A percentile compares a stretch with the other conserved stretches of the same genome.
Evolutionary conservation across 805 yeast genomes (phyloP).

Genomic region (Lachancea kluyveri): DNA sequence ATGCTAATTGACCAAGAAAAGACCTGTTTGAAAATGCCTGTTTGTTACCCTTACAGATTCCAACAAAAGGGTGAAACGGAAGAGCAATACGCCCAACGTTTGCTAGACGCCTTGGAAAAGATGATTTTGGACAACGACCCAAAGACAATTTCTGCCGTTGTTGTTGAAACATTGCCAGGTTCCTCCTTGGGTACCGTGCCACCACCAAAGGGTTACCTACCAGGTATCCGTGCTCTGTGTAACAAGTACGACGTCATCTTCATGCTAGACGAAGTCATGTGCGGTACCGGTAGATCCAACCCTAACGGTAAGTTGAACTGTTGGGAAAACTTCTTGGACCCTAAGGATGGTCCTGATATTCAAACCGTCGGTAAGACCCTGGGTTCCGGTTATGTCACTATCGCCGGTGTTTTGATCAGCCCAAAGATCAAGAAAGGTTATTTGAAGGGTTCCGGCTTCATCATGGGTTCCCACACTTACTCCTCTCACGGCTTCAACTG

Average conservation of each 20-base stretch:
- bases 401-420: slow-evolving; percentile 39
- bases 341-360: slow-evolving; percentile 40
- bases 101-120: slow-evolving; percentile 38
- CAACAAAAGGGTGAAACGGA: slow-evolving; percentile 32
- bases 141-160: slow-evolving; percentile 36
- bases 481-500: slow-evolving; percentile 44
- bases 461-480: slow-evolving; percentile 46
- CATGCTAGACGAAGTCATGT: slow-evolving; percentile 51
- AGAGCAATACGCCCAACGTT: slow-evolving; percentile 34
- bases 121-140: slow-evolving; percentile 38
- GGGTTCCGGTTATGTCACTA: slow-evolving; percentile 43
- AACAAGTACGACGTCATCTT: slow-evolving; percentile 46
- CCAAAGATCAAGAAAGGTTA: slow-evolving; percentile 35
- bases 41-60: slow-evolving; percentile 32
- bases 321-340: slow-evolving; percentile 38
- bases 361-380: slow-evolving; percentile 44
- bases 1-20: slow-evolving; percentile 22
- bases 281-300: slow-evolving; percentile 46
- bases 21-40: slow-evolving; percentile 26
- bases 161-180: slow-evolving; percentile 43
- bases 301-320: slow-evolving; percentile 39
- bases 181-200: slow-evolving; percentile 41
- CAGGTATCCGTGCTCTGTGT: slow-evolving; percentile 42
- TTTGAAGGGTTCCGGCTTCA: slow-evolving; percentile 35
- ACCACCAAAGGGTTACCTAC: slow-evolving; percentile 41